phyloP scores from a whole-genome alignment of 495 filamentous ascomycete genomes.

The Aspergillus biplanus region DNA sequence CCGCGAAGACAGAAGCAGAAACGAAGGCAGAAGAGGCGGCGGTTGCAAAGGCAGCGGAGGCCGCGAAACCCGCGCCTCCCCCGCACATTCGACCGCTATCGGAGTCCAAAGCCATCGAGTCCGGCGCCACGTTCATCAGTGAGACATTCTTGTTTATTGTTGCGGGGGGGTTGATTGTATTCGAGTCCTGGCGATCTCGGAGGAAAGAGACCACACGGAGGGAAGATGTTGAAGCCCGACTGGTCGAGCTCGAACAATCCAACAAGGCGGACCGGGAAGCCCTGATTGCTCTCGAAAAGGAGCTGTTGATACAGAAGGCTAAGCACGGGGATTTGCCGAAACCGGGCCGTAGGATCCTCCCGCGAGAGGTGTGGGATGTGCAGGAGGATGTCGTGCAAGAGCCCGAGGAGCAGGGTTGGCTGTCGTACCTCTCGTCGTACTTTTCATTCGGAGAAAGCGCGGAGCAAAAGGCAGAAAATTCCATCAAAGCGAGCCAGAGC shows the following conservation, averaged over 20 bases:
- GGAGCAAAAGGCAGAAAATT: conserved; percentile 22
- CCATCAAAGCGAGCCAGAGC: conserved; percentile 19
- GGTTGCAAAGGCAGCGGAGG: conserved; percentile 50
- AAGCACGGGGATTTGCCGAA: conserved; percentile 40
- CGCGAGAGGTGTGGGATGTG: conserved; percentile 50
- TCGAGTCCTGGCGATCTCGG: conserved; percentile 75
- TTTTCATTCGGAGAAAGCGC: conserved; percentile 32
- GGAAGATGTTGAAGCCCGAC: conserved; percentile 71
- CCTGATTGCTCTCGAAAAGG: conserved; percentile 69
- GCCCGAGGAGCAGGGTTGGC: conserved; percentile 38
- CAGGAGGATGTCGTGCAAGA: conserved; percentile 25
- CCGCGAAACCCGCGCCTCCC: conserved; percentile 47
- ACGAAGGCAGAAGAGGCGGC: conserved; percentile 63
- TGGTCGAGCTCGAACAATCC: conserved; percentile 67
- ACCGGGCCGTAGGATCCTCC: conserved; percentile 42
- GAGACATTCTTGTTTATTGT: conserved; percentile 88
- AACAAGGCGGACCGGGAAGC: conserved; percentile 61
- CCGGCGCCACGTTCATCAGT: conserved; percentile 92
- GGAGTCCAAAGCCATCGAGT: conserved; percentile 92
- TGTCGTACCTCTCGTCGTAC: conserved; percentile 39
- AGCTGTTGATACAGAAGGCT: conserved; percentile 60
- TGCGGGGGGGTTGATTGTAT: conserved; percentile 76
- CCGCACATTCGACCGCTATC: conserved; percentile 76
- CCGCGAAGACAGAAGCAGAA: conserved; percentile 79
- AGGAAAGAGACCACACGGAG: conserved; percentile 77